Percentiles rank a stretch among this genome's conserved stretches.
Evolutionary conservation across 2,329 filamentous ascomycete species (phyloP).

Genomic region (Pseudogymnoascus sp.): DNA sequence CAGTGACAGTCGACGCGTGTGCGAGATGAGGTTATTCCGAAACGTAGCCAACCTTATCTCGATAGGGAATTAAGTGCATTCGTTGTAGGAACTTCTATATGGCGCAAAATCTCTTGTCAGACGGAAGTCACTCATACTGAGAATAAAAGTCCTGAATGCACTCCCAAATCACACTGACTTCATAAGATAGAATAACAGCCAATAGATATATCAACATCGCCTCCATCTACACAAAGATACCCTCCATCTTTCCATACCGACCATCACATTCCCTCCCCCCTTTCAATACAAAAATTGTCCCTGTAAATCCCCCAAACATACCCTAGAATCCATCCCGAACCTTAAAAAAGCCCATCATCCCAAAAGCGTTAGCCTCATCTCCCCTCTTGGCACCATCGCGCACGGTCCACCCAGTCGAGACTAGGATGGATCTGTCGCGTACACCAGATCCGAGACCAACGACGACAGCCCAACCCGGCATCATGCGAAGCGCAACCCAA

Average conservation of each 20-base stretch:
- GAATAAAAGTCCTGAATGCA: not conserved
- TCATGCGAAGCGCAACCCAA: not conserved
- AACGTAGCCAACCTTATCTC: not conserved
- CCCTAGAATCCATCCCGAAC: constrained; percentile 1
- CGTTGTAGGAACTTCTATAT: not conserved
- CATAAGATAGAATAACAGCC: not conserved
- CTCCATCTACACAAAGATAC: not conserved
- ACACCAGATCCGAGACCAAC: not conserved
- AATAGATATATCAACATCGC: not conserved
- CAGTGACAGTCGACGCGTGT: too few species aligned
- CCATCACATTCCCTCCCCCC: not conserved
- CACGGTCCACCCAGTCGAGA: not conserved
- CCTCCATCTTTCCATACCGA: not conserved
- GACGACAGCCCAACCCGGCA: not conserved
- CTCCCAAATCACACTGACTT: not conserved
- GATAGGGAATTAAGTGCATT: too few species aligned
- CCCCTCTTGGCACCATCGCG: not conserved
- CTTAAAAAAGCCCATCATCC: not conserved
- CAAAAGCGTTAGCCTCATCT: not conserved
- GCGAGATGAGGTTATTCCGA: too few species aligned
- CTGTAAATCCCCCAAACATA: not conserved
- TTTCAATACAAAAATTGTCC: not conserved
- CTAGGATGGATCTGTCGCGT: not conserved
- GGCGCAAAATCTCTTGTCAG: not conserved
- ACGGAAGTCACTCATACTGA: not conserved